Base-by-base conservation (phyloP, 306 rosid species). In the Aeschynomene evenia region DNA sequence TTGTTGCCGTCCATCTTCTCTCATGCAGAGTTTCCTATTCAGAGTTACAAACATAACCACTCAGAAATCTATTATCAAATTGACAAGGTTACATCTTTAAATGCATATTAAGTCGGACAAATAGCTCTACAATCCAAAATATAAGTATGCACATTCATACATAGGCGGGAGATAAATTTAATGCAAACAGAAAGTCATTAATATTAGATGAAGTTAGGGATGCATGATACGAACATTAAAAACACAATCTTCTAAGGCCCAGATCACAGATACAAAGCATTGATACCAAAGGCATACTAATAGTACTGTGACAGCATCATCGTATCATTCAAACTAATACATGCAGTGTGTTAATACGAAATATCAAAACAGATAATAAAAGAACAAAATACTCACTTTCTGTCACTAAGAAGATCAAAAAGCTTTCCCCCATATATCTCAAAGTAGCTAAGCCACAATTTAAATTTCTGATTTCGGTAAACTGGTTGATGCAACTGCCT, bases 361-460 rank as follows among this genome's bases (percentile, higher is more conserved):
- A 69, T 16, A 42, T 40, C 42, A 58, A 37, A 28, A 12, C 10
- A 68, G 43, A 10, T 23, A 23, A 16, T 0, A 24, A 10, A 70
- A 10, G 51, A 66, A 69, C 63, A 74, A 56, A 53, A 57, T 62
- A 88, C 92, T 74, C 51, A 90, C 98, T 84, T 94, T 79, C 98
- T 85, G 14, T 94, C 98, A 36, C 91, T 85, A 39, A 94, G 98
- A 82, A 94, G 97, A 84, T 94, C 98, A 81, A 70, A 93, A 31
- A 93, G 87, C 76, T 93, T 93, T 74, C 98, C 96, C 16, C 98
- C 98, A 75, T 93, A 93, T 74, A 93, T 93, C 87, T 93, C 98
- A 61, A 93, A 93, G 83, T 83, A 93, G 87, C 98, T 94, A 74
- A 94, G 98, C 97, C 98, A 94, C 91, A 94, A 74, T 86, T 94